A percentile compares a stretch with the other conserved stretches of the same genome.
These are phyloP conservation scores for Ustilago vetiveriae DNA, from an alignment of 1,284 basidiomycete species.

Conservation along the genomic window DNA sequence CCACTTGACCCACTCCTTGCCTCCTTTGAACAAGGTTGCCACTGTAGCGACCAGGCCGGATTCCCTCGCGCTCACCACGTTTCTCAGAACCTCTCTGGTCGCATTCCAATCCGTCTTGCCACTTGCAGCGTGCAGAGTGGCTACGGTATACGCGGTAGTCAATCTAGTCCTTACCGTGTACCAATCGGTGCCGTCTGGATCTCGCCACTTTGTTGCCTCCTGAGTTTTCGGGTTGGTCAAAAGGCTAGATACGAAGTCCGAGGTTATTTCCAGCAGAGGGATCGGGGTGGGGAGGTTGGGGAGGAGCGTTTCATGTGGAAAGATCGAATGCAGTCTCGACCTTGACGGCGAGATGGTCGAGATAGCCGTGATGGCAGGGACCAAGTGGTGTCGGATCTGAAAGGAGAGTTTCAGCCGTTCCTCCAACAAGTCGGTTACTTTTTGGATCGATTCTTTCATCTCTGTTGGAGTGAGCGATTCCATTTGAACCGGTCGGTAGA, in stretches of 20 bases:
- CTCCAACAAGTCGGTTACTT: constrained; percentile 14
- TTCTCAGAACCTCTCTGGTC: constrained; percentile 7
- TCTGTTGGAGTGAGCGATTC: no score
- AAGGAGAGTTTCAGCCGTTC: constrained; percentile 11
- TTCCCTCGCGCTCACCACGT: constrained; percentile 13
- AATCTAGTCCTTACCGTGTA: constrained; percentile 23
- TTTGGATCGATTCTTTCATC: neutral
- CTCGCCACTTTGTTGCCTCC: constrained; percentile 8
- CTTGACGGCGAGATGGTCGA: constrained; percentile 14
- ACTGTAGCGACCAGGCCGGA: constrained; percentile 10
- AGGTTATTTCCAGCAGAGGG: constrained; percentile 15
- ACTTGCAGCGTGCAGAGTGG: constrained; percentile 28
- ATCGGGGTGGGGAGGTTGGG: constrained; percentile 21
- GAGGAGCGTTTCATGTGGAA: constrained; percentile 18
- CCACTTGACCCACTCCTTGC: constrained; percentile 12
- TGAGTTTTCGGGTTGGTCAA: constrained; percentile 14
- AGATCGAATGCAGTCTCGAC: constrained; percentile 7
- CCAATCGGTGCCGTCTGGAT: constrained; percentile 29
- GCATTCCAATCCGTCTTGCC: constrained; percentile 3
- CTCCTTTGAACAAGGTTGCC: neutral
- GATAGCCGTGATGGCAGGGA: constrained; percentile 16
- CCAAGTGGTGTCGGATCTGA: constrained; percentile 13
- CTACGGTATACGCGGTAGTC: constrained; percentile 12
- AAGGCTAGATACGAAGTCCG: neutral
- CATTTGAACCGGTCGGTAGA: no score